Conservation (phyloP, 805 yeast species). For the Ascoidea asiatica region DNA sequence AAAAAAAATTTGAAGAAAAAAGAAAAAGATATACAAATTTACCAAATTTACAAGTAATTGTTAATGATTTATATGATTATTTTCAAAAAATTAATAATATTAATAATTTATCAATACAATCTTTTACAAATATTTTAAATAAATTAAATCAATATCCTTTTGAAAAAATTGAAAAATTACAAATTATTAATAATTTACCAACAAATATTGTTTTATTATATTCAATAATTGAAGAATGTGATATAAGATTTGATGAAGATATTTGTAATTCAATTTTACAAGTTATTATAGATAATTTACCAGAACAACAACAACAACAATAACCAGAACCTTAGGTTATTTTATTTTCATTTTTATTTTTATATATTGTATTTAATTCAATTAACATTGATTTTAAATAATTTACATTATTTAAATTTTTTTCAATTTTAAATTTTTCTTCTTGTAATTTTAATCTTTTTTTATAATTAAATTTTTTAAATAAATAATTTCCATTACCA, state of each 20-base stretch:
- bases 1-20: slow-evolving; percentile 16
- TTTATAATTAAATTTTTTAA: slow-evolving; percentile 54
- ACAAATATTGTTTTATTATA: slow-evolving; percentile 65
- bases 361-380: slow-evolving; percentile 42
- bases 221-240: slow-evolving; percentile 85
- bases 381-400: slow-evolving; percentile 50
- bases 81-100: slow-evolving; percentile 19
- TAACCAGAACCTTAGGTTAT: background rate
- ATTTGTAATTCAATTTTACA: slow-evolving; percentile 48
- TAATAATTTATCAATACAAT: slow-evolving; percentile 16
- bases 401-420: slow-evolving; percentile 57
- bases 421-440: slow-evolving; percentile 60
- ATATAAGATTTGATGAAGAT: slow-evolving; percentile 63
- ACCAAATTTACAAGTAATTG: slow-evolving; percentile 35
- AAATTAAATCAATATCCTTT: slow-evolving; percentile 31
- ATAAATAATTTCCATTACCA: slow-evolving; percentile 63
- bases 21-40: slow-evolving; percentile 19
- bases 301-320: too few relatives aligned
- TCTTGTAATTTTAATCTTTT: slow-evolving; percentile 64
- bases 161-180: slow-evolving; percentile 74
- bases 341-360: slow-evolving; percentile 3
- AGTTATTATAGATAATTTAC: too few relatives aligned
- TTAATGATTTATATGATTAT: slow-evolving; percentile 32
- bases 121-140: background rate
- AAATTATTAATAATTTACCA: slow-evolving; percentile 73